Evolutionary conservation across 2,329 filamentous ascomycete genomes (phyloP).

Genomic region (Ophiostoma perfectum): DNA sequence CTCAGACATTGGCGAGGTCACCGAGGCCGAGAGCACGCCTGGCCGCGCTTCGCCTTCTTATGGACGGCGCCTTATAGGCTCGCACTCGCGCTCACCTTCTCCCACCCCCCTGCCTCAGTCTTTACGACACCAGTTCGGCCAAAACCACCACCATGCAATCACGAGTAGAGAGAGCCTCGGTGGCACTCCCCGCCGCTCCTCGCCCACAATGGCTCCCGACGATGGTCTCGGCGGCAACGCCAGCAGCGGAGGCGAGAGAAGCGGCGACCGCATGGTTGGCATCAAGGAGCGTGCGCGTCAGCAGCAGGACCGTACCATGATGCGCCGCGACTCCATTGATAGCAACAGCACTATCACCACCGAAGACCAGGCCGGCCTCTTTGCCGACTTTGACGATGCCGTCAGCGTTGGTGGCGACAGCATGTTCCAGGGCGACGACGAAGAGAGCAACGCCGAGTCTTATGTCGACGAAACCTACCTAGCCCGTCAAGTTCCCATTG

Average conservation of each 20-base stretch:
- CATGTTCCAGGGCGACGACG: slow-evolving; percentile 62
- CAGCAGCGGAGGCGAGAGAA: slow-evolving; percentile 3
- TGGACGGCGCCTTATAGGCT: slow-evolving; percentile 21
- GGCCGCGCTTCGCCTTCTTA: slow-evolving; percentile 36
- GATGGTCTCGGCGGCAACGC: background rate
- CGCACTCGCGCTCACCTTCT: slow-evolving; percentile 34
- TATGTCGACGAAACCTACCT: slow-evolving; percentile 45
- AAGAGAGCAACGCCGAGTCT: slow-evolving; percentile 58
- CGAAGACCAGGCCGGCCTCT: slow-evolving; percentile 43
- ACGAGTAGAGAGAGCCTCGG: slow-evolving; percentile 32
- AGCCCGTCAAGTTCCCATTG: slow-evolving; percentile 20
- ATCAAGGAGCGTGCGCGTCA: slow-evolving; percentile 42
- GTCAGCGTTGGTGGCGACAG: slow-evolving; percentile 60
- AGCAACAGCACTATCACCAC: slow-evolving; percentile 58
- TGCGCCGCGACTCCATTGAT: slow-evolving; percentile 51
- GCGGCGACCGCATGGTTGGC: slow-evolving; percentile 24
- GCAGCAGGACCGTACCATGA: slow-evolving; percentile 29
- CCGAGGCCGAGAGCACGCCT: slow-evolving; percentile 46
- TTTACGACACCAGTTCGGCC: slow-evolving; percentile 22
- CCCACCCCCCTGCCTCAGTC: slow-evolving; percentile 20
- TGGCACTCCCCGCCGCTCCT: slow-evolving; percentile 36
- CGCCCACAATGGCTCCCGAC: slow-evolving; percentile 43
- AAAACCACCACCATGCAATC: slow-evolving; percentile 28
- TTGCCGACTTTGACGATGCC: slow-evolving; percentile 58
- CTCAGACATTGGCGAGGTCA: slow-evolving; percentile 58